phyloP scores from a whole-genome alignment of 208 protist species.

The Leishmania major region DNA sequence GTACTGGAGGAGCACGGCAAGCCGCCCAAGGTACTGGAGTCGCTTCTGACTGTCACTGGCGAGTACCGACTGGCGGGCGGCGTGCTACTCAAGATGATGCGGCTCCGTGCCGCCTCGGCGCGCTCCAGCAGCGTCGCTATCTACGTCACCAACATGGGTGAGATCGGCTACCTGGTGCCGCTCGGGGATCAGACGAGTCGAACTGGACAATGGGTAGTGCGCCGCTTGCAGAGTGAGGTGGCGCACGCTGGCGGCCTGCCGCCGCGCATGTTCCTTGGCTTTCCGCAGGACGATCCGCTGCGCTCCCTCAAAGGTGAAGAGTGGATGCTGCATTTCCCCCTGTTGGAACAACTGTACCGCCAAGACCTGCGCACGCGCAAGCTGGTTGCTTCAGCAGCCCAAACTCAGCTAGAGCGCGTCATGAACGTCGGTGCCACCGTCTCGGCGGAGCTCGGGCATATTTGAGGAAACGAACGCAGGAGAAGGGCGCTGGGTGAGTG shows the following conservation, averaged over 20 bases:
- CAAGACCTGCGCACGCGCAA: constrained; percentile 69
- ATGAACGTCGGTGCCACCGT: constrained; percentile 66
- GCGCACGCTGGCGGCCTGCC: constrained; percentile 68
- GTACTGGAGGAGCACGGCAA: constrained; percentile 40
- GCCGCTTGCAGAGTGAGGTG: constrained; percentile 67
- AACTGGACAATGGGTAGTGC: constrained; percentile 64
- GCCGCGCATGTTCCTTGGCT: constrained; percentile 77
- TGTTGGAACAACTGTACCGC: constrained; percentile 56
- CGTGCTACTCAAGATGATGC: constrained; percentile 57
- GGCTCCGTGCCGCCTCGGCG: constrained; percentile 43
- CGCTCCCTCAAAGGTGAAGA: constrained; percentile 56
- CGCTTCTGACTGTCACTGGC: constrained; percentile 67
- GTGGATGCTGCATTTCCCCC: constrained; percentile 59
- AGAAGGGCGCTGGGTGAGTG: neutral
- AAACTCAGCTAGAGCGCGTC: constrained; percentile 78
- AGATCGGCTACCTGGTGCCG: constrained; percentile 78
- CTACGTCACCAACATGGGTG: constrained; percentile 84
- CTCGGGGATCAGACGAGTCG: constrained; percentile 76
- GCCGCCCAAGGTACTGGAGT: constrained; percentile 51
- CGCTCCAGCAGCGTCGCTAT: constrained; percentile 42
- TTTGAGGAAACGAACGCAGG: constrained; percentile 16
- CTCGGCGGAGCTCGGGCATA: constrained; percentile 41
- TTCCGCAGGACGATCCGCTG: constrained; percentile 60
- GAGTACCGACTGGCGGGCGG: constrained; percentile 83
- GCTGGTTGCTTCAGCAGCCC: constrained; percentile 54